phyloP scores from a whole-genome alignment of 768 basidiomycete genomes.

The Leucogyrophana mollusca region DNA sequence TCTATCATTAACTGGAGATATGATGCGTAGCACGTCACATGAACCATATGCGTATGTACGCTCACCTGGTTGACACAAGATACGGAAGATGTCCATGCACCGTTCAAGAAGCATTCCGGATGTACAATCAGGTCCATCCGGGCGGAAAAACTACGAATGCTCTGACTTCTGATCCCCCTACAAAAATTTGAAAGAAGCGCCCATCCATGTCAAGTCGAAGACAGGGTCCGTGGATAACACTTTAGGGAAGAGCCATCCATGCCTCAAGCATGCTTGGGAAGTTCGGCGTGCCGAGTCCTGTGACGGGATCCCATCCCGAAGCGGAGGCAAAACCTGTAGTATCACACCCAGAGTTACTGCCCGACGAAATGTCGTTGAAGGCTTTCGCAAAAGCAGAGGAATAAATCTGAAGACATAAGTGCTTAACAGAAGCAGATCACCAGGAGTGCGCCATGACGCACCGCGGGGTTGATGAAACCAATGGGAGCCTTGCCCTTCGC shows the following conservation, averaged over 20 bases:
- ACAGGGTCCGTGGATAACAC: neutral
- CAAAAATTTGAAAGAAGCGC: too few relatives aligned
- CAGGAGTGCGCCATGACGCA: slow-evolving; percentile 14
- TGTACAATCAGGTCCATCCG: too few relatives aligned
- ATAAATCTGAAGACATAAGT: slow-evolving; percentile 10
- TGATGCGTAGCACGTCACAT: too few relatives aligned
- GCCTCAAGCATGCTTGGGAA: slow-evolving; percentile 36
- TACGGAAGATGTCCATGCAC: too few relatives aligned
- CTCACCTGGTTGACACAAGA: too few relatives aligned
- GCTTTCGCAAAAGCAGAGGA: slow-evolving; percentile 28
- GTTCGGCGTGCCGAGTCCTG: slow-evolving; percentile 43
- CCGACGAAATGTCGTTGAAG: slow-evolving; percentile 38
- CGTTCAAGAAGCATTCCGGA: too few relatives aligned
- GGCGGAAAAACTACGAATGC: too few relatives aligned
- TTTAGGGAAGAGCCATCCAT: slow-evolving; percentile 34
- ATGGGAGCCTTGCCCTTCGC: slow-evolving; percentile 35
- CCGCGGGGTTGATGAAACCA: slow-evolving; percentile 41
- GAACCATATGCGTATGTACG: too few relatives aligned
- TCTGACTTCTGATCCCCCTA: too few relatives aligned
- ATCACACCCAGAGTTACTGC: slow-evolving; percentile 40
- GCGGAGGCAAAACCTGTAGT: slow-evolving; percentile 22
- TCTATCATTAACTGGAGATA: too few relatives aligned
- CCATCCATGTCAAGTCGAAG: slow-evolving; percentile 5
- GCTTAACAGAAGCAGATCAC: slow-evolving; percentile 2
- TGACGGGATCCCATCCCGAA: slow-evolving; percentile 41